Percentiles rank a stretch among this genome's conserved stretches.
These are phyloP conservation scores for Phytopythium chamaehyphon DNA, from an alignment of 352 stramenopile species.

Conservation along the genomic window DNA sequence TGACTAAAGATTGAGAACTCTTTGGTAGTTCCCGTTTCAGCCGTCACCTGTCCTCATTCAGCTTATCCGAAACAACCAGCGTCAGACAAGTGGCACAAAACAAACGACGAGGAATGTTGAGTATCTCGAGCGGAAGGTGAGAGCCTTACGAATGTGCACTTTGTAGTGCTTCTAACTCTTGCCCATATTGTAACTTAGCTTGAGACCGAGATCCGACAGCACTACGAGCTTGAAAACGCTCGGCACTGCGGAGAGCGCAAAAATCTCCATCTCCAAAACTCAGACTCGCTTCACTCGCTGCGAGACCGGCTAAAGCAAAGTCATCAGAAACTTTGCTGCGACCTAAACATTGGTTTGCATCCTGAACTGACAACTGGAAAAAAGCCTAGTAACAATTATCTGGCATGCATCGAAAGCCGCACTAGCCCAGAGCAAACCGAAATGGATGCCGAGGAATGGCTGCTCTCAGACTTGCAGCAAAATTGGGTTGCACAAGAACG, in stretches of 20 bases:
- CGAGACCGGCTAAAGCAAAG: conserved; percentile 24
- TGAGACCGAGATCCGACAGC: conserved; percentile 51
- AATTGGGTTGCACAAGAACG: conserved; percentile 61
- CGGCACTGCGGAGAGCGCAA: conserved; percentile 52
- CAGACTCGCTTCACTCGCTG: conserved; percentile 17
- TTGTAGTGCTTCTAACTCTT: not conserved
- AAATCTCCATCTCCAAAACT: conserved; percentile 30
- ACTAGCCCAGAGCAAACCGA: not conserved
- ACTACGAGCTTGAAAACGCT: conserved; percentile 49
- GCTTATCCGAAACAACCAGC: conserved; percentile 35
- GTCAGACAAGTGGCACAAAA: conserved; percentile 21
- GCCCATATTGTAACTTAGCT: conserved; percentile 36
- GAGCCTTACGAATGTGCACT: not conserved
- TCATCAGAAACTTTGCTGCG: conserved; percentile 21
- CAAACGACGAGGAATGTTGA: conserved; percentile 31
- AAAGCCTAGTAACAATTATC: too few species aligned
- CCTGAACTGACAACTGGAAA: too few species aligned
- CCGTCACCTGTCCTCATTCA: conserved; percentile 44
- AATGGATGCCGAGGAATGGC: conserved; percentile 11
- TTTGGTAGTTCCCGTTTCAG: conserved; percentile 39
- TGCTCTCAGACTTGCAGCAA: conserved; percentile 22
- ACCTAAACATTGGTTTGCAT: conserved; percentile 1
- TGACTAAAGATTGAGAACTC: not conserved
- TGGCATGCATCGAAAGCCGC: too few species aligned
- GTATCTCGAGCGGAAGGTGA: conserved; percentile 47